These are phyloP conservation scores for Cenchrus americanus DNA, from an alignment of 176 grass and related monocot genomes.

Conservation along the genomic window DNA sequence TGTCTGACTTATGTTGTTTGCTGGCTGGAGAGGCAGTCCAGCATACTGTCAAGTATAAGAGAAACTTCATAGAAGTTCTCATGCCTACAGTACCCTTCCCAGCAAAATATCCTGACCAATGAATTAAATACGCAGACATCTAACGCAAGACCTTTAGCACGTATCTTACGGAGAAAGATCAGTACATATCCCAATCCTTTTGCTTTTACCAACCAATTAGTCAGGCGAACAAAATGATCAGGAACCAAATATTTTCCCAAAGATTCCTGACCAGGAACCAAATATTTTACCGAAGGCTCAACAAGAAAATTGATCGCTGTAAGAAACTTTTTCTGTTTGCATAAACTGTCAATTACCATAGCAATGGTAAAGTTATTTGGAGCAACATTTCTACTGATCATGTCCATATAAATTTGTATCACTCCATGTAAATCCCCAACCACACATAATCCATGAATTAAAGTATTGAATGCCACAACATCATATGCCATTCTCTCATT, in stretches of 20 bases:
- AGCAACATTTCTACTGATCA: constrained; percentile 45
- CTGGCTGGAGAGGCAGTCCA: constrained; percentile 35
- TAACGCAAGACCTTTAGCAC: constrained; percentile 33
- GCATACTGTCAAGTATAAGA: constrained; percentile 54
- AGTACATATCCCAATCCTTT: constrained; percentile 44
- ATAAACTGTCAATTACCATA: constrained; percentile 65
- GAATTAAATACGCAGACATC: constrained; percentile 48
- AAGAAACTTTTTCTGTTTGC: constrained; percentile 45
- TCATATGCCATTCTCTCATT: constrained; percentile 46
- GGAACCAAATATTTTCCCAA: constrained; percentile 23
- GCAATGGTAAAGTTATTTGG: constrained; percentile 65
- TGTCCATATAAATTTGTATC: constrained; percentile 35
- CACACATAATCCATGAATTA: constrained; percentile 68
- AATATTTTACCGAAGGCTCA: constrained; percentile 20
- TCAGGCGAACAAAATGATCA: constrained; percentile 59
- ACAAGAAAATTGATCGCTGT: constrained; percentile 45
- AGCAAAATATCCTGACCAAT: constrained; percentile 61
- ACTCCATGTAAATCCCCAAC: constrained; percentile 45
- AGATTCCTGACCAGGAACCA: constrained; percentile 45
- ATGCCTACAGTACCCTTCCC: constrained; percentile 41
- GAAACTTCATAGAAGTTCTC: constrained; percentile 46
- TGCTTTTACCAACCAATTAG: constrained; percentile 61
- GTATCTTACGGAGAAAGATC: constrained; percentile 50
- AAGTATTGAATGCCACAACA: constrained; percentile 73
- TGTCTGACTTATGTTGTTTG: not conserved